Base-by-base conservation (phyloP, 495 filamentous ascomycete genomes). In the Bathelium albidoporum region DNA sequence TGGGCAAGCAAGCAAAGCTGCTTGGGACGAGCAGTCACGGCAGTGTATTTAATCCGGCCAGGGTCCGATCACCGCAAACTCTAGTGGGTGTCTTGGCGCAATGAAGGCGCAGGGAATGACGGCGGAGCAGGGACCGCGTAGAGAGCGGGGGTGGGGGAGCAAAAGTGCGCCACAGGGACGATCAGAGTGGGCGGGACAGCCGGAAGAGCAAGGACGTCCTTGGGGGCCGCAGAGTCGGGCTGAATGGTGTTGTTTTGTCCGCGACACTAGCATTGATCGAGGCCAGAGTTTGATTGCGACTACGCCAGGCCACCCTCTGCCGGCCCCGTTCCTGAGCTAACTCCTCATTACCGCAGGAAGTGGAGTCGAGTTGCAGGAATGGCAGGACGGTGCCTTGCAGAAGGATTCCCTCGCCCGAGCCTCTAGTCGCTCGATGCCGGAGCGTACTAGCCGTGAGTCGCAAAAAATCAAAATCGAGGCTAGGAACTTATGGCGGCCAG, bases 11-110 rank as follows among this genome's bases (percentile, higher is more conserved):
- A 24, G 49, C 49, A 55, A 9, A 2, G 12, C 11, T 29, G 9
- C 24, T 9, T 28, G 49, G 49, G 24, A 55, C 49, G 9, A 49
- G n/a, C n/a, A n/a, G n/a, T n/a, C n/a, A n/a, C n/a, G 49, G 12
- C 20, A 55, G n/a, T 18, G 43, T 55, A 55, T 55, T 55, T 55
- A 55, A 55, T 55, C 24, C 49, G 24, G 20, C 49, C 43, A 49
- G 43, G 43, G 49, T 55, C 49, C 49, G 49, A 11, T 26, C 49
- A 24, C 29, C 22, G 26, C 9, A 26, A 55, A n/a, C n/a, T 55
- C 29, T 55, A 55, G 49, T 55, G 49, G 29, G 20, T 12, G 49
- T 9, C 20, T 29, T 29, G 49, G 24, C 22, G 49, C 22, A 28
- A 28, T 55, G 49, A 55, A 55, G 49, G 26, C 49, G 29, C 49